Evolutionary conservation across 129 eudicot genomes (phyloP), one percentile per base, ranked within the genome.

Genomic region (Heracleum sosnowskyi): DNA sequence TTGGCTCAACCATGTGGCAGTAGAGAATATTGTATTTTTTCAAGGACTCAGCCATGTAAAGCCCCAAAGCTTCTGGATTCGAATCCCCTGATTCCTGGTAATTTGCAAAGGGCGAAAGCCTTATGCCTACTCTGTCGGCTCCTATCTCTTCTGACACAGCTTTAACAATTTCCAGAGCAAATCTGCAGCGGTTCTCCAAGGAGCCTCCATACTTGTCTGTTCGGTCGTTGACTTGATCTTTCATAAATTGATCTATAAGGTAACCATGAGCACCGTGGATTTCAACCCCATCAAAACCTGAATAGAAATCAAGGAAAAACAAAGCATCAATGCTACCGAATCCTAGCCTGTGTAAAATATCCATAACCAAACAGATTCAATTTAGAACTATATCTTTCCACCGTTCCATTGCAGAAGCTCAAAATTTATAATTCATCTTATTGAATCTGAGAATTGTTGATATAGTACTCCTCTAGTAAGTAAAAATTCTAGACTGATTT

Each of bases 231-330:
- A 73, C 39, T 26, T 72, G 77, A 44, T 83, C 86, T 35, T 83
- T 83, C 76, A 83, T 1, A 68, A 83, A 83, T 46, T 83, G 86
- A 79, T 83, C 86, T 9, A 83, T 46, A 34, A 83, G 82, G 79
- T 31, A 83, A 16, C 86, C 86, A 64, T 72, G 77, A 63, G 86
- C 86, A 64, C 79, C 86, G 29, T 83, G 86, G 18, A 83, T 46
- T 33, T 83, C 86, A 49, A 83, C 82, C 11, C 86, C 86, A 46
- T 83, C 86, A 24, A 83, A 83, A 26, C 86, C 80, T 77, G 2
- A 22, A 42, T 77, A 39, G 55, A 9, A 31, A 37, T 5, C 7
- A n/a, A 45, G 35, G 44, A 9, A 41, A 40, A 40, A 41, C 2
- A 71, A 60, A 11, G 18, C 11, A 20, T 72, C 53, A n/a, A 39